phyloP scores from a whole-genome alignment of 441 rosid species.

The Populus hybrid region DNA sequence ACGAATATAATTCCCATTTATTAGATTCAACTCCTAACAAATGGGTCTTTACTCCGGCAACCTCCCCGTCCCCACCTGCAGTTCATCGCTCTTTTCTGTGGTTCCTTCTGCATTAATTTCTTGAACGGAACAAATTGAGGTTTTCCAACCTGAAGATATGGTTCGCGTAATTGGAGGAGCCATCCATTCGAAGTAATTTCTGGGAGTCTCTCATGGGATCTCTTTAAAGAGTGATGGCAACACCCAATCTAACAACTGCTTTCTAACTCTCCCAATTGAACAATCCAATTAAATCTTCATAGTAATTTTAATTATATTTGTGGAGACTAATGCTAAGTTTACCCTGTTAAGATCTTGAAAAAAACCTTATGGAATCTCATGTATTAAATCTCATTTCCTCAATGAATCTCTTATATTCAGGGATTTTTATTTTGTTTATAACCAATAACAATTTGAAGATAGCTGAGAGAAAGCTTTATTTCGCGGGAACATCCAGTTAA shows the following conservation, averaged over 20 bases:
- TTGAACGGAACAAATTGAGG: no score
- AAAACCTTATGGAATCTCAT: neutral
- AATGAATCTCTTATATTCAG: neutral
- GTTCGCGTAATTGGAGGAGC: no score
- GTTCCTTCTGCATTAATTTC: no score
- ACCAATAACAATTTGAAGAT: neutral
- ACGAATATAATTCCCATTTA: no score
- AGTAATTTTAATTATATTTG: neutral
- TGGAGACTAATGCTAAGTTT: neutral
- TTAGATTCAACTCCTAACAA: no score
- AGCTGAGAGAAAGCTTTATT: neutral
- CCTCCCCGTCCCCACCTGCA: no score
- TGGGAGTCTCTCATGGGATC: neutral
- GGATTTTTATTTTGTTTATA: neutral
- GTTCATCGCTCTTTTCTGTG: no score
- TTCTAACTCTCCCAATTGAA: neutral
- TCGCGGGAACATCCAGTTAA: neutral
- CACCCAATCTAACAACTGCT: neutral
- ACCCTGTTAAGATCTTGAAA: neutral
- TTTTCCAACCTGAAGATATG: no score
- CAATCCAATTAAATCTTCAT: no score
- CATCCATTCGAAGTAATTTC: no score
- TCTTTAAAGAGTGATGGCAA: neutral
- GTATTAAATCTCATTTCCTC: neutral
- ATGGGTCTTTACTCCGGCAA: no score